A percentile compares a stretch with the other conserved stretches of the same genome.
Evolutionary conservation across 805 yeast genomes (phyloP).

Genomic region (Candida bentonensis): DNA sequence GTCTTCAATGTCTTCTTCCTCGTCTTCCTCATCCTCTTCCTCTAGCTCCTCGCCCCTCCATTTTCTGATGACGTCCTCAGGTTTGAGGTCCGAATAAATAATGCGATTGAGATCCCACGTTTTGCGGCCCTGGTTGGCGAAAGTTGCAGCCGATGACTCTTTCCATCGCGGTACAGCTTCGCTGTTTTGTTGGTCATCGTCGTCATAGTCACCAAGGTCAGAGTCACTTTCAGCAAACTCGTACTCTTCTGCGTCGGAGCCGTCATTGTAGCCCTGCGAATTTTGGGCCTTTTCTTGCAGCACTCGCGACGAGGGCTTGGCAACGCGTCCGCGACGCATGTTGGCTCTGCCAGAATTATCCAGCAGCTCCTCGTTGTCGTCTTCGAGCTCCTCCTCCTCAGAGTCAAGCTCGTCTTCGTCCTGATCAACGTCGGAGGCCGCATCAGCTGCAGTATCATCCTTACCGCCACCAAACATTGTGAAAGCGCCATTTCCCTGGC

Average conservation of each 20-base stretch:
- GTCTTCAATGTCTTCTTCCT: conserved; percentile 13
- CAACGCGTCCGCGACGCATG: neutral
- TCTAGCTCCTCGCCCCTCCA: neutral
- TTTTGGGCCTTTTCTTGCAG: neutral
- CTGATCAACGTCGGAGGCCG: neutral
- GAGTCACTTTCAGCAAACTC: conserved; percentile 30
- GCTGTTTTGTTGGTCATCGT: conserved; percentile 18
- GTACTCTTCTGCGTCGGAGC: conserved; percentile 26
- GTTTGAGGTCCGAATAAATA: neutral
- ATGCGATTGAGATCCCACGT: neutral
- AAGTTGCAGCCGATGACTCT: conserved; percentile 22
- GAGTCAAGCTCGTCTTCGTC: neutral
- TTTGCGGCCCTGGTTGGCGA: conserved; percentile 5
- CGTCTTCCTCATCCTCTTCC: conserved; percentile 13
- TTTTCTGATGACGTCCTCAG: conserved; percentile 1
- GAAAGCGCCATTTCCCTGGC: conserved; percentile 47
- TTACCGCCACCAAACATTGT: conserved; percentile 43
- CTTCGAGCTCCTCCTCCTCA: conserved; percentile 3
- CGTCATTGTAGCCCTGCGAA: neutral
- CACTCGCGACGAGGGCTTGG: neutral
- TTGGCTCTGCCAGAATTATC: neutral
- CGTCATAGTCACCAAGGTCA: conserved; percentile 29
- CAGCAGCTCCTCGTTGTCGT: conserved; percentile 1
- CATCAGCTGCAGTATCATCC: neutral
- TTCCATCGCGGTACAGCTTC: conserved; percentile 19